These are phyloP conservation scores for Rhazya stricta DNA, from an alignment of 257 asterid genomes.

Conservation along the genomic window DNA sequence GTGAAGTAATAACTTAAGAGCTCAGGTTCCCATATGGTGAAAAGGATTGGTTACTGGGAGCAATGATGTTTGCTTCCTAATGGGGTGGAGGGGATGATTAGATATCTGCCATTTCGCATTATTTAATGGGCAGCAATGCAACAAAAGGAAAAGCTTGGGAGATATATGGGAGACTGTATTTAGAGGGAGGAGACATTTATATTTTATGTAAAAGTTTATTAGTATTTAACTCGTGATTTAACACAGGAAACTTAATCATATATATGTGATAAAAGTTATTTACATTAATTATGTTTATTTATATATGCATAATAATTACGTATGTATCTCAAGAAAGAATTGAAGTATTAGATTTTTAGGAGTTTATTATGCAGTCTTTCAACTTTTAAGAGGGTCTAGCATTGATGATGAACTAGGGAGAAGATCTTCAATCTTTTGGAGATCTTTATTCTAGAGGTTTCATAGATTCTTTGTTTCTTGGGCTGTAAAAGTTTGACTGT, in stretches of 20 bases:
- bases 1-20: conserved; percentile 20
- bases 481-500: conserved; percentile 49
- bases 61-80: conserved; percentile 57
- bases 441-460: conserved; percentile 26
- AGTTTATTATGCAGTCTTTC: neutral
- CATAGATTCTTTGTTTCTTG: conserved; percentile 31
- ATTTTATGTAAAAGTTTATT: neutral
- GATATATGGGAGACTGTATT: conserved; percentile 4
- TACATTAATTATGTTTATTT: too few species aligned
- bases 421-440: conserved; percentile 20
- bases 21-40: conserved; percentile 35
- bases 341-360: neutral
- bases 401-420: conserved; percentile 13
- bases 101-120: conserved; percentile 55
- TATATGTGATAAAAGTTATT: too few species aligned
- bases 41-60: conserved; percentile 60
- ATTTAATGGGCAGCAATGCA: conserved; percentile 26
- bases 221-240: too few species aligned
- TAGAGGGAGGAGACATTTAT: conserved; percentile 16
- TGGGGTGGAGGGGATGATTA: conserved; percentile 77
- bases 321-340: too few species aligned
- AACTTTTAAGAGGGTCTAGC: conserved; percentile 1
- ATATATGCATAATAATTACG: too few species aligned
- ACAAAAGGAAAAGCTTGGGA: conserved; percentile 23
- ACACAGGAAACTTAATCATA: too few species aligned